phyloP scores from a whole-genome alignment of 2,329 filamentous ascomycete genomes.

The Ramularia collo-cygni region DNA sequence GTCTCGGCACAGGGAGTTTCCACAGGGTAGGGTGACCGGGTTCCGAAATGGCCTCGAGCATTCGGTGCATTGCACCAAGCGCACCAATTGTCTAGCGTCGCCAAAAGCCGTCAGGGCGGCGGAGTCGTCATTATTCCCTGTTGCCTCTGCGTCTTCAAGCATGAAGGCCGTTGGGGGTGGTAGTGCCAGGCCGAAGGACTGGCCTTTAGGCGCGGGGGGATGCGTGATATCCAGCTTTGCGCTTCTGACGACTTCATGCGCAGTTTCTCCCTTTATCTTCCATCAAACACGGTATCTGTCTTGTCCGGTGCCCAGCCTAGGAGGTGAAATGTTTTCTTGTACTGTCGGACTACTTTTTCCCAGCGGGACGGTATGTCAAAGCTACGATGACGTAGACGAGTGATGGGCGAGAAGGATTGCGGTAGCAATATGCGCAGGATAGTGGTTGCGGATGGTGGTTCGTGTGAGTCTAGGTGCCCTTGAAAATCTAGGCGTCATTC shows the following conservation, averaged over 20 bases:
- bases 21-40: constrained; percentile 74
- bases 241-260: constrained; percentile 13
- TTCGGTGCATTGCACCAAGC: constrained; percentile 67
- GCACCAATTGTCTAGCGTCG: constrained; percentile 59
- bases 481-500: background rate
- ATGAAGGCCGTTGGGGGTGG: constrained; percentile 88
- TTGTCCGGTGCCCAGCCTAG: background rate
- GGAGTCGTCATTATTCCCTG: constrained; percentile 45
- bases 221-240: constrained; percentile 10
- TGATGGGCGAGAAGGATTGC: too few relatives aligned
- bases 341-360: background rate
- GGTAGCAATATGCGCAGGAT: too few relatives aligned
- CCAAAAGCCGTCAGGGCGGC: constrained; percentile 40
- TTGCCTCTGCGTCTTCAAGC: constrained; percentile 59
- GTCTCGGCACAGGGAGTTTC: constrained; percentile 64
- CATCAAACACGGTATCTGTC: background rate
- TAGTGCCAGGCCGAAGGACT: constrained; percentile 13
- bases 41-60: constrained; percentile 63
- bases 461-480: background rate
- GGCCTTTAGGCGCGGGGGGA: constrained; percentile 9
- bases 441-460: too few relatives aligned
- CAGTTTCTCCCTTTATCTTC: background rate
- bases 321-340: too few relatives aligned
- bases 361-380: too few relatives aligned
- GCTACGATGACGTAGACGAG: too few relatives aligned